Evolutionary conservation across 1,139 yeast species (phyloP).

Genomic region (Eremothecium gossypii): DNA sequence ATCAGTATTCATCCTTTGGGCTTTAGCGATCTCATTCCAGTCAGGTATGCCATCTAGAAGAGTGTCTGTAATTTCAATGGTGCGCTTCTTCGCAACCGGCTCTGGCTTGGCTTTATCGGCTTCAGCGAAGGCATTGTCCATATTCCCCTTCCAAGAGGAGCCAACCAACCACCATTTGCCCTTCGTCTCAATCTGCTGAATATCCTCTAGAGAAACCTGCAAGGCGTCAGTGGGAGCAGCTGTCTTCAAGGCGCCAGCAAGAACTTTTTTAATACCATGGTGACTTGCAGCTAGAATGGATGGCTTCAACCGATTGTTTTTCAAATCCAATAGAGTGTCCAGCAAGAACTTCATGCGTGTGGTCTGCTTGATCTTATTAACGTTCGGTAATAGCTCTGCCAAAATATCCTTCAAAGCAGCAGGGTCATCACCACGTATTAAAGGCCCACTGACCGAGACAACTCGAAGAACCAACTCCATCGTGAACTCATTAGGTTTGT

Average conservation of each 20-base stretch:
- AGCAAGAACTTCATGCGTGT: constrained; percentile 75
- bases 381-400: constrained; percentile 42
- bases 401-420: constrained; percentile 75
- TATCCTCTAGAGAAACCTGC: constrained; percentile 77
- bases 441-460: constrained; percentile 69
- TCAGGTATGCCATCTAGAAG: constrained; percentile 65
- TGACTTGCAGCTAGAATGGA: constrained; percentile 26
- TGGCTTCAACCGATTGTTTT: constrained; percentile 67
- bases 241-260: constrained; percentile 37
- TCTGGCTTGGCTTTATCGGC: constrained; percentile 22
- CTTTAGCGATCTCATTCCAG: constrained; percentile 78
- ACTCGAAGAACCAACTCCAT: constrained; percentile 71
- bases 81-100: constrained; percentile 15
- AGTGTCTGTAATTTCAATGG: constrained; percentile 31
- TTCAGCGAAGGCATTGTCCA: constrained; percentile 28
- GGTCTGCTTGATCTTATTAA: constrained; percentile 34
- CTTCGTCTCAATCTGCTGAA: constrained; percentile 58
- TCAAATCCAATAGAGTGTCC: constrained; percentile 77
- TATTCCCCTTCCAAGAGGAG: constrained; percentile 83
- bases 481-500: constrained; percentile 54
- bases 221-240: constrained; percentile 59
- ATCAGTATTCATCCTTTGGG: constrained; percentile 92
- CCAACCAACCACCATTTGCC: constrained; percentile 99
- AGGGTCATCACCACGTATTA: constrained; percentile 86
- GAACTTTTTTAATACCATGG: constrained; percentile 50